Evolutionary conservation across 2,329 filamentous ascomycete species (phyloP).

Genomic region (Aspergillus fructus): DNA sequence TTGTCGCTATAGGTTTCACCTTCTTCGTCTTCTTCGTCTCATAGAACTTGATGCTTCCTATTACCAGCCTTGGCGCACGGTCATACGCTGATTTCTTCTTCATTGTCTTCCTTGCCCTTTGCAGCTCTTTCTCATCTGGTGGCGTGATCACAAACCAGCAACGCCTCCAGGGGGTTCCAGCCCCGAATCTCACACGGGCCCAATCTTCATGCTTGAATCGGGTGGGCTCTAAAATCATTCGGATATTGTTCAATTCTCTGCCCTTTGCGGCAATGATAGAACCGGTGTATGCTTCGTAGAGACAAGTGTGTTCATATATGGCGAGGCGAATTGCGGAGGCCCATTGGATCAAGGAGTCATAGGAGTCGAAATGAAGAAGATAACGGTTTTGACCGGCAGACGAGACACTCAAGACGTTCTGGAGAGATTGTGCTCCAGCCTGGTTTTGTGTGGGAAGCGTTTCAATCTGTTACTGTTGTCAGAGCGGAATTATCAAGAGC

Average conservation of each 20-base stretch:
- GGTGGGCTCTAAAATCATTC: slow-evolving; percentile 78
- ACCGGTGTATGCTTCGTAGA: slow-evolving; percentile 96
- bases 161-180: slow-evolving; percentile 90
- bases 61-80: slow-evolving; percentile 67
- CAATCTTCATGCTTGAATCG: slow-evolving; percentile 81
- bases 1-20: slow-evolving; percentile 81
- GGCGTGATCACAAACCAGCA: slow-evolving; percentile 96
- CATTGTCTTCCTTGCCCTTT: slow-evolving; percentile 76
- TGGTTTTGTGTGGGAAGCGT: slow-evolving; percentile 79
- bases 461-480: slow-evolving; percentile 63
- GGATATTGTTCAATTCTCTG: slow-evolving; percentile 84
- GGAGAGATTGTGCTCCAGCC: slow-evolving; percentile 70
- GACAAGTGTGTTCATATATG: slow-evolving; percentile 88
- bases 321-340: slow-evolving; percentile 88
- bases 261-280: slow-evolving; percentile 94
- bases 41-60: slow-evolving; percentile 93
- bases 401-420: slow-evolving; percentile 93
- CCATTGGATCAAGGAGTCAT: slow-evolving; percentile 92
- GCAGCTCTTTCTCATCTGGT: slow-evolving; percentile 88
- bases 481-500: neutral
- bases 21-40: slow-evolving; percentile 94
- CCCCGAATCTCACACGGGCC: slow-evolving; percentile 92
- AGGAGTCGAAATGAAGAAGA: slow-evolving; percentile 91
- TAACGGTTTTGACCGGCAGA: slow-evolving; percentile 96
- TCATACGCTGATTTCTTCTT: slow-evolving; percentile 85